A percentile compares a stretch with the other conserved stretches of the same genome.
phyloP scores from a whole-genome alignment of 106 monocot species.

The Phalaenopsis equestris region DNA sequence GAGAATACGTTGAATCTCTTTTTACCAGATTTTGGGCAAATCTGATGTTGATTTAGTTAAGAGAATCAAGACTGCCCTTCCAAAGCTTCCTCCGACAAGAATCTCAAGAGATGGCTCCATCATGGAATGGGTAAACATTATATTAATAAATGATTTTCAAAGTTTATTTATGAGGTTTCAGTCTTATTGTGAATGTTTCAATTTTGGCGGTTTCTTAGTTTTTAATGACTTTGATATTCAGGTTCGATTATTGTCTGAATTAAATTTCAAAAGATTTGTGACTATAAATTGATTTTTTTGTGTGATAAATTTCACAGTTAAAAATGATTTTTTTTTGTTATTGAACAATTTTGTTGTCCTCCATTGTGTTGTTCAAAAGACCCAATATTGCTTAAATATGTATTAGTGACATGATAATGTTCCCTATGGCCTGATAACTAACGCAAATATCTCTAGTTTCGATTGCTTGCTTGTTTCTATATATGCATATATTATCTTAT shows the following conservation, averaged over 20 bases:
- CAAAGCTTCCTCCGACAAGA: constrained; percentile 60
- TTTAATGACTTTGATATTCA: not conserved
- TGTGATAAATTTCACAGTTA: not conserved
- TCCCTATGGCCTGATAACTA: not conserved
- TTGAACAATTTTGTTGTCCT: not conserved
- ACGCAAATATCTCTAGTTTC: not conserved
- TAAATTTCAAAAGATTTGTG: not conserved
- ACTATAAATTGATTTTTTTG: not conserved
- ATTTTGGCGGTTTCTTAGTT: not conserved
- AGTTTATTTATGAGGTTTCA: not conserved
- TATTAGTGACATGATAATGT: not conserved
- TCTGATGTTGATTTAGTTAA: constrained; percentile 31
- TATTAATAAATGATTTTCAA: not conserved
- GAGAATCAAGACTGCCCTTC: constrained; percentile 37
- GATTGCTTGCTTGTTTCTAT: not conserved
- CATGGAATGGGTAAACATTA: constrained; percentile 76
- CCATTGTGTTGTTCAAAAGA: not conserved
- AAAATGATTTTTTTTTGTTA: not conserved
- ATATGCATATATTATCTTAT: too few relatives aligned
- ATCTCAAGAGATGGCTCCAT: constrained; percentile 75
- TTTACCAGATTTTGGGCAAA: constrained; percentile 55
- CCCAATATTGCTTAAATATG: not conserved
- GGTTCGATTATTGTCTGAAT: not conserved
- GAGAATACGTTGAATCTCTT: not conserved
- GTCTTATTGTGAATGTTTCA: not conserved